These are phyloP conservation scores for Limnanthes douglasii DNA, from an alignment of 345 rosid genomes.

Conservation along the genomic window DNA sequence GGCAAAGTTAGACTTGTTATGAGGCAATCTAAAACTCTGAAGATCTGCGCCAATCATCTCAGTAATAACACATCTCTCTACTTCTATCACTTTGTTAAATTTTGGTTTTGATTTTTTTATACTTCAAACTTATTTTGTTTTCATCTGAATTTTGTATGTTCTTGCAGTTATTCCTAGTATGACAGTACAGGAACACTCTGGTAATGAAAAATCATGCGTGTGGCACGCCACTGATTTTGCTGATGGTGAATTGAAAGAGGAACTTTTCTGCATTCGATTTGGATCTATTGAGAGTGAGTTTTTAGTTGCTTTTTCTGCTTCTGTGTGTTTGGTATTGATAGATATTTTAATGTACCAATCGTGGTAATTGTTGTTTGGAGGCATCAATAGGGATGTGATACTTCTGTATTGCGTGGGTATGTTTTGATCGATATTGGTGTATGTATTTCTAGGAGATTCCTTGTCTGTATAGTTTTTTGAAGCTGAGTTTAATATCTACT, in stretches of 20 bases:
- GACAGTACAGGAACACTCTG: constrained; percentile 52
- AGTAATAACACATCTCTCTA: constrained; percentile 20
- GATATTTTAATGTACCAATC: not conserved
- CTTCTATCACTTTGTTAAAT: not conserved
- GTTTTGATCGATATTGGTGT: no score
- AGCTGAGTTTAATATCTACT: no score
- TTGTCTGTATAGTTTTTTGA: no score
- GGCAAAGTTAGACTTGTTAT: constrained; percentile 81
- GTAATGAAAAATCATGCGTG: constrained; percentile 64
- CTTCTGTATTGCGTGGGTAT: no score
- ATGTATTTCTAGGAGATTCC: no score
- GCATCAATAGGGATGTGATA: no score
- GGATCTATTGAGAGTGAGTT: constrained; percentile 19
- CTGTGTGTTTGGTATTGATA: not conserved
- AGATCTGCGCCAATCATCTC: constrained; percentile 96
- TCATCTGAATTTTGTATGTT: not conserved
- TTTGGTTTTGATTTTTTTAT: not conserved
- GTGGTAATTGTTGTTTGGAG: not conserved
- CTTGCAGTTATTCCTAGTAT: constrained; percentile 33
- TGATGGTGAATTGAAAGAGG: constrained; percentile 42
- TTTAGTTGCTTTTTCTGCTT: not conserved
- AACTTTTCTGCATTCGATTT: constrained; percentile 22
- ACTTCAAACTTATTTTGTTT: not conserved
- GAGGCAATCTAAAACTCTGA: constrained; percentile 89
- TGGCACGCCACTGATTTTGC: constrained; percentile 70